Percentiles rank a stretch among this genome's conserved stretches.
Conservation (phyloP, 2,329 filamentous ascomycete species). For the Talaromyces sp. region DNA sequence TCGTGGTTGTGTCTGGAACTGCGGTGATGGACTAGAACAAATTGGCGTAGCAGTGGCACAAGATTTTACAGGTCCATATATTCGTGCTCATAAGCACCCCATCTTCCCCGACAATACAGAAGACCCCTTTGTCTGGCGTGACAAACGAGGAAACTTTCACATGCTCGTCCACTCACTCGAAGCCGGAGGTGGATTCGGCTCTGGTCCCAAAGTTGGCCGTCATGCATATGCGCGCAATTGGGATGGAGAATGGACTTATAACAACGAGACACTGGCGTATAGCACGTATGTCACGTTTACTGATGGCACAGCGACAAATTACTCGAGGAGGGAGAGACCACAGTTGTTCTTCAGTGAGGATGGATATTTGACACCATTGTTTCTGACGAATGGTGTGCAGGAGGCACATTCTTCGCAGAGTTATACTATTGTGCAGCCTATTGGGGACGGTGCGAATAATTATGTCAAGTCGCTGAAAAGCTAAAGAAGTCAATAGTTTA, state of each 20-base stretch:
- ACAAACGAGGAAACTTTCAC: conserved; percentile 37
- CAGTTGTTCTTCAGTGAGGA: conserved; percentile 51
- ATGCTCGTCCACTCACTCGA: conserved; percentile 33
- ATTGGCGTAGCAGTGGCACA: conserved; percentile 20
- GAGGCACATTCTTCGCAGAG: conserved; percentile 34
- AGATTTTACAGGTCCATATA: conserved; percentile 20
- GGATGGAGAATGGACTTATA: conserved; percentile 33
- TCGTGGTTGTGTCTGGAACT: conserved; percentile 20
- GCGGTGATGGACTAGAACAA: conserved; percentile 15
- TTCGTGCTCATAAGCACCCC: conserved; percentile 19
- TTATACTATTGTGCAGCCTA: conserved; percentile 44
- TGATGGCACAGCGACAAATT: conserved; percentile 40
- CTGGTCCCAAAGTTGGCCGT: conserved; percentile 32
- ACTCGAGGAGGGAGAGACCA: conserved; percentile 47
- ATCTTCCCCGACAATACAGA: conserved; percentile 27
- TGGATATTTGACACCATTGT: conserved; percentile 46
- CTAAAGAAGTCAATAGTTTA: neutral
- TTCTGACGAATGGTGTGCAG: conserved; percentile 49
- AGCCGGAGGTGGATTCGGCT: conserved; percentile 26
- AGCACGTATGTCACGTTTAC: conserved; percentile 32
- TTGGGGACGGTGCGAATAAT: conserved; percentile 25
- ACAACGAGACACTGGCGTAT: conserved; percentile 30
- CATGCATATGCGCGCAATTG: conserved; percentile 32
- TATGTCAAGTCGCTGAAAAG: neutral
- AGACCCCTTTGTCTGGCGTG: conserved; percentile 37